Base-by-base conservation (phyloP, 1,284 basidiomycete genomes). In the Thecaphora frezii region DNA sequence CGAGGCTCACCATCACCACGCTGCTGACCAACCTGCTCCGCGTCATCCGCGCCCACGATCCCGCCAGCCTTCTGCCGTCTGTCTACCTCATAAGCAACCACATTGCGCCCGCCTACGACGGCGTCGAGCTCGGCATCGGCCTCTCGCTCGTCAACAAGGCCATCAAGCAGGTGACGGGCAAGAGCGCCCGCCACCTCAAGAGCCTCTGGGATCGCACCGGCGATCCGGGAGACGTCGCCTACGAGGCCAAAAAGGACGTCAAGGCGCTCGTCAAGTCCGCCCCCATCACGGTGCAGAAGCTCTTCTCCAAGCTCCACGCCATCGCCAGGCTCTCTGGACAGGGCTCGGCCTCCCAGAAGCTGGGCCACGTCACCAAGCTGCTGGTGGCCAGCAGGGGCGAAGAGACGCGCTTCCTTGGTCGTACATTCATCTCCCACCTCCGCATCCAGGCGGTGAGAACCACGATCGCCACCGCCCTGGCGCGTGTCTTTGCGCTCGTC, bases 1-100 rank as follows among this genome's bases (percentile, higher is more conserved):
- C 90, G 16, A 86, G 93, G n/a, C 87, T 89, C 42, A 80, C 83
- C 28, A 94, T 96, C 62, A 81, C 88, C 41, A 87, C 91, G 58
- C 86, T 86, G 16, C 81, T 96, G 51, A 91, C 90, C 23, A 96
- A 96, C 63, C 80, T 86, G 10, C 80, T 96, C 13, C 87, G 89
- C 21, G 84, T 86, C 14, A 84, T 94, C 44, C 83, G 87, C 52
- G 79, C 81, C 33, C 85, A 87, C 58, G 87, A 92, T 69, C 85
- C 89, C 0, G 58, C 82, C 12, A 89, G 89, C 42, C 83, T 96
- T 42, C 80, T 89, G 40, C 85, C 89, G 14, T 83, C 89, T n/a
- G 82, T 94, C n/a, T 96, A 94, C 79, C 85, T 96, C 24, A 82
- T 93, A 38, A 91, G 90, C 24, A 96, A 93, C 79, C 86, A 89